Percentiles rank a stretch among this genome's conserved stretches.
Evolutionary conservation across 2,329 filamentous ascomycete genomes (phyloP).

Genomic region (Corynespora cassiicola): DNA sequence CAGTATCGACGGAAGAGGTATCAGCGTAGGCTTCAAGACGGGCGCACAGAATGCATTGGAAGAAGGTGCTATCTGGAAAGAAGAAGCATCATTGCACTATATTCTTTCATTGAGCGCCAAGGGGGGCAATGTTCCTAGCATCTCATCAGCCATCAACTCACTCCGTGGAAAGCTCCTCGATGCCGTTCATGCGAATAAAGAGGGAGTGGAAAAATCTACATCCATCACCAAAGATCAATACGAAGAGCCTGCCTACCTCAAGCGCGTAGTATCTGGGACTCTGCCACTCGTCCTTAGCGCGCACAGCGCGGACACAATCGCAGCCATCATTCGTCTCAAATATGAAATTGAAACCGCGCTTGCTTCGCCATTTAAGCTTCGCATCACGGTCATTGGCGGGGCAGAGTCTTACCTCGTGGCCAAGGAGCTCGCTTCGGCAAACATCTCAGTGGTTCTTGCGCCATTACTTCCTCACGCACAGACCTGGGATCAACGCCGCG

Average conservation of each 20-base stretch:
- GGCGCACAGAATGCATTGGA: constrained; percentile 42
- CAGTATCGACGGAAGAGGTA: constrained; percentile 41
- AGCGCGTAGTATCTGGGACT: constrained; percentile 61
- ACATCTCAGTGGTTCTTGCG: constrained; percentile 66
- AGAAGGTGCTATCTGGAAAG: constrained; percentile 47
- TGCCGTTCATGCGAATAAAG: too few relatives aligned
- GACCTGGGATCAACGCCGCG: constrained; percentile 67
- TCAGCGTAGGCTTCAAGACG: constrained; percentile 45
- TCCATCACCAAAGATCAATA: constrained; percentile 21
- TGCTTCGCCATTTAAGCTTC: constrained; percentile 46
- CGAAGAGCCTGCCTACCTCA: constrained; percentile 56
- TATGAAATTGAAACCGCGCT: constrained; percentile 55
- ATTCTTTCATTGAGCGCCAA: constrained; percentile 60
- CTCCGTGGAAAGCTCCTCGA: constrained; percentile 63
- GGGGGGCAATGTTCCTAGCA: constrained; percentile 43
- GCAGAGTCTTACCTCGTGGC: constrained; percentile 69
- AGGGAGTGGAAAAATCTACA: constrained; percentile 46
- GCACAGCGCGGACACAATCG: constrained; percentile 69
- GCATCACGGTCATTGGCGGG: constrained; percentile 66
- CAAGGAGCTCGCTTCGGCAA: constrained; percentile 61
- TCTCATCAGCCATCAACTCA: constrained; percentile 59
- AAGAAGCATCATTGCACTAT: constrained; percentile 51
- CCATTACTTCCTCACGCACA: constrained; percentile 63
- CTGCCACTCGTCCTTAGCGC: constrained; percentile 64
- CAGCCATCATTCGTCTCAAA: constrained; percentile 66